Evolutionary conservation across 805 yeast species (phyloP), one percentile per base, ranked within the genome.

Genomic region (Nematodospora valgi): DNA sequence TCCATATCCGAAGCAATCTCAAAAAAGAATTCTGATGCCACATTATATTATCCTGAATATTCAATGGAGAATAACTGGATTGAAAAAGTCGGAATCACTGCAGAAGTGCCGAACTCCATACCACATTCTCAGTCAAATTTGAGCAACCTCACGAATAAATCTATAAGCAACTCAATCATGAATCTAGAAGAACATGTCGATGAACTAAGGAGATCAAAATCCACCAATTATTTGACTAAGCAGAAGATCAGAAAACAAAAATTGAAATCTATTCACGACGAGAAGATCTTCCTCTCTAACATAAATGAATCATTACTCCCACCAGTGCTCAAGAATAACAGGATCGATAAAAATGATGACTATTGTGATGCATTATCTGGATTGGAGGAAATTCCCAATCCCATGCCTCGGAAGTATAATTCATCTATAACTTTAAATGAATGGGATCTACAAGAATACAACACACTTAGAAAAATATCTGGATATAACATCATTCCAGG

Each of bases 261-360:
- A 20, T 45, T 52, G 56, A 48, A 51, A 25, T 54, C 58, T 2
- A 49, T 59, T 1, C 40, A 58, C 28, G 54, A 55, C 35, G 68
- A 62, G 35, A 53, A 51, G 29, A 34, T 39, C 4, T 58, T 58
- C 30, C 34, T 62, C 10, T 39, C 49, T n/a, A 51, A 52, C 15
- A 54, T 62, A 8, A 54, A 54, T 43, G 59, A 59, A 34, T 46
- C 49, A 5, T 46, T 62, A 16, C 42, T 62, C 14, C 68, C 68
- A 6, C 45, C 67, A 2, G 66, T 62, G 1, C 44, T 62, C 20
- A 56, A 51, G 37, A 50, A 44, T 15, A 59, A 63, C 2, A 18
- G 31, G 27, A n/a, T 24, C 8, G n/a, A 12, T 10, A 6, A 21
- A 11, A 30, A 44, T 56, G 48, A 50, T n/a, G 44, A 43, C n/a